These are phyloP conservation scores for Pseudogymnoascus sp. DNA, from an alignment of 2,329 filamentous ascomycete genomes.

Conservation along the genomic window DNA sequence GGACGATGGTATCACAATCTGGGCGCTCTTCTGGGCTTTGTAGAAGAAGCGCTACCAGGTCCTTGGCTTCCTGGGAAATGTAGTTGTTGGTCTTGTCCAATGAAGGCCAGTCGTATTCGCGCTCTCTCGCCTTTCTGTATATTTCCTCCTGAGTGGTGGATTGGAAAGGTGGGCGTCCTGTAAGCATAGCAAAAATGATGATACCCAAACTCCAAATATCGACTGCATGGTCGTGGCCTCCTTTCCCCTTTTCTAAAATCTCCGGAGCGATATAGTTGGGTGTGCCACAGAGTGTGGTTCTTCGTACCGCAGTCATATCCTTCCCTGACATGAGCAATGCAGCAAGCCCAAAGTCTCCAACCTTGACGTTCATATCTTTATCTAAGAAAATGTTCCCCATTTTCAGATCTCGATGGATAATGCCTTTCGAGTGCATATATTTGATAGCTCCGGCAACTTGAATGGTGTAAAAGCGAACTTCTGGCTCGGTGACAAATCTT, in stretches of 20 bases:
- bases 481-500: constrained; percentile 83
- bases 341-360: constrained; percentile 93
- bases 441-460: constrained; percentile 96
- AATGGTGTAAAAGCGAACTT: constrained; percentile 87
- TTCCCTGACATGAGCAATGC: constrained; percentile 85
- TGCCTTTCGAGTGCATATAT: constrained; percentile 91
- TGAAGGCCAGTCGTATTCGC: constrained; percentile 74
- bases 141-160: constrained; percentile 83
- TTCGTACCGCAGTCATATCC: constrained; percentile 71
- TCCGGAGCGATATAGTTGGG: constrained; percentile 98
- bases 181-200: constrained; percentile 97
- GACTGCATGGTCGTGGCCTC: constrained; percentile 94
- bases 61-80: constrained; percentile 68
- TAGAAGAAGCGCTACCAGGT: constrained; percentile 68
- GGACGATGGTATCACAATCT: constrained; percentile 68
- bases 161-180: constrained; percentile 93
- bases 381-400: constrained; percentile 98
- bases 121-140: constrained; percentile 60
- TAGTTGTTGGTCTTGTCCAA: constrained; percentile 57
- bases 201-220: constrained; percentile 98
- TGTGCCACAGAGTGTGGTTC: constrained; percentile 92
- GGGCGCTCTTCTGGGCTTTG: constrained; percentile 68
- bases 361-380: constrained; percentile 91
- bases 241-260: constrained; percentile 86
- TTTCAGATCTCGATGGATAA: constrained; percentile 94